Percentiles rank a stretch among this genome's conserved stretches.
Conservation (phyloP, 148 eudicot genomes). For the Amaranthus hypochondriacus region DNA sequence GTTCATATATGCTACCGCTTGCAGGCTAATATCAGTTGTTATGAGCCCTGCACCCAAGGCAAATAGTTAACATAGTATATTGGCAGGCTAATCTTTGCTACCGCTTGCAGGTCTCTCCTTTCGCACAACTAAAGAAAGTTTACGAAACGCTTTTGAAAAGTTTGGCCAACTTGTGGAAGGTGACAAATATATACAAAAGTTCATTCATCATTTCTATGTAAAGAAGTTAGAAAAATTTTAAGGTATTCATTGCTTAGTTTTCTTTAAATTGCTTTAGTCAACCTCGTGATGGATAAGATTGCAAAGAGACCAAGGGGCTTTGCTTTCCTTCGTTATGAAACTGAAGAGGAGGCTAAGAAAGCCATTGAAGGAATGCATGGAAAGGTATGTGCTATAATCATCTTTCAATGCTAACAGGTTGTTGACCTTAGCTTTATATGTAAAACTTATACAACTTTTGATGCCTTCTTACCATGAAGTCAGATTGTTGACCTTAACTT, state of each 20-base stretch:
- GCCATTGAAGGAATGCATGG: slow-evolving; percentile 94
- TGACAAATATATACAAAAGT: slow-evolving; percentile 6
- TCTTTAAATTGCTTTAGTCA: slow-evolving; percentile 40
- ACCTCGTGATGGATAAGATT: slow-evolving; percentile 76
- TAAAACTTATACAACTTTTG: not conserved
- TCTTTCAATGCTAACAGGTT: not conserved
- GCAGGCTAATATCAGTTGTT: not conserved
- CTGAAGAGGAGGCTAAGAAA: slow-evolving; percentile 68
- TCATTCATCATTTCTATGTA: not conserved
- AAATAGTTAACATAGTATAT: not conserved
- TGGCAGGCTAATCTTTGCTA: not conserved
- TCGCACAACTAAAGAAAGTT: slow-evolving; percentile 67
- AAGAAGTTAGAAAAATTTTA: not conserved
- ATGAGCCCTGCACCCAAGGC: not conserved
- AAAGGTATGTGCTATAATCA: slow-evolving; percentile 41
- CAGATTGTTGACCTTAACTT: not conserved
- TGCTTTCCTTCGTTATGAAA: slow-evolving; percentile 70
- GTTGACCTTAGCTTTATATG: not conserved
- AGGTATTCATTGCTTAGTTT: not conserved
- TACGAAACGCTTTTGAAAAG: slow-evolving; percentile 56
- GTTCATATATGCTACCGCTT: not conserved
- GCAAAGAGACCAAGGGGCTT: slow-evolving; percentile 89
- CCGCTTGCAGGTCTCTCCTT: slow-evolving; percentile 67
- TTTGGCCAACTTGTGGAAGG: slow-evolving; percentile 81
- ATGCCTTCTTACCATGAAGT: not conserved